Percentiles rank a stretch among this genome's conserved stretches.
These are phyloP conservation scores for Russula earlei DNA, from an alignment of 768 basidiomycete genomes.

Conservation along the genomic window DNA sequence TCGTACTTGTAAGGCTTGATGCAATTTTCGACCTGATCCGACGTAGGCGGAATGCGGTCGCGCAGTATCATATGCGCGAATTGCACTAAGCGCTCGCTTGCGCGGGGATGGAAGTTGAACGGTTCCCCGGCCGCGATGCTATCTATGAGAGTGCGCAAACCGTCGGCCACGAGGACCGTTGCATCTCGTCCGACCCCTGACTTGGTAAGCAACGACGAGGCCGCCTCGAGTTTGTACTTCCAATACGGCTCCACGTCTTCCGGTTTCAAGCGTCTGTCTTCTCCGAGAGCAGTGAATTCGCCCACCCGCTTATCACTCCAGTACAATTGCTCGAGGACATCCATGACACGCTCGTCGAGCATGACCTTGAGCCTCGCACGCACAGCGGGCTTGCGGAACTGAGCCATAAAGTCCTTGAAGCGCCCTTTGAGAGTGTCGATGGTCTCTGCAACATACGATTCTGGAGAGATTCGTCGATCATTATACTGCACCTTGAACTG, in stretches of 20 bases:
- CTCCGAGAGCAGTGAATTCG: constrained; percentile 63
- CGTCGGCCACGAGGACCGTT: constrained; percentile 90
- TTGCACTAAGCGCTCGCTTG: constrained; percentile 81
- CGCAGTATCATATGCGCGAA: constrained; percentile 91
- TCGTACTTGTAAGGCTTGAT: constrained; percentile 99
- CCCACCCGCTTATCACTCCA: constrained; percentile 85
- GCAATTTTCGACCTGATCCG: constrained; percentile 98
- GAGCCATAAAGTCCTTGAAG: constrained; percentile 76
- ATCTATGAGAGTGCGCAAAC: constrained; percentile 81
- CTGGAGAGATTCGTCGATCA: constrained; percentile 86
- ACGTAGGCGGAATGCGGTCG: constrained; percentile 88
- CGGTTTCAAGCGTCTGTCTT: constrained; percentile 58
- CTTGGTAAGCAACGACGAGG: constrained; percentile 87
- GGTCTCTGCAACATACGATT: constrained; percentile 96
- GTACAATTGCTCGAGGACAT: constrained; percentile 93
- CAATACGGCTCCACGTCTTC: constrained; percentile 85
- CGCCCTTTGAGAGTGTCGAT: constrained; percentile 85
- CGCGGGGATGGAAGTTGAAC: constrained; percentile 81
- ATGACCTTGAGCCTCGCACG: constrained; percentile 82
- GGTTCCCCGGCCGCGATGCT: constrained; percentile 84
- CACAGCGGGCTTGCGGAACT: constrained; percentile 85
- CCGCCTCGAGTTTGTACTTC: constrained; percentile 94
- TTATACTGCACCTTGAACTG: constrained; percentile 99
- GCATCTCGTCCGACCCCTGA: constrained; percentile 92
- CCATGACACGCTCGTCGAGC: constrained; percentile 95